Conservation (phyloP, 1,284 basidiomycete species). For the Cutaneotrichosporon sp. region DNA sequence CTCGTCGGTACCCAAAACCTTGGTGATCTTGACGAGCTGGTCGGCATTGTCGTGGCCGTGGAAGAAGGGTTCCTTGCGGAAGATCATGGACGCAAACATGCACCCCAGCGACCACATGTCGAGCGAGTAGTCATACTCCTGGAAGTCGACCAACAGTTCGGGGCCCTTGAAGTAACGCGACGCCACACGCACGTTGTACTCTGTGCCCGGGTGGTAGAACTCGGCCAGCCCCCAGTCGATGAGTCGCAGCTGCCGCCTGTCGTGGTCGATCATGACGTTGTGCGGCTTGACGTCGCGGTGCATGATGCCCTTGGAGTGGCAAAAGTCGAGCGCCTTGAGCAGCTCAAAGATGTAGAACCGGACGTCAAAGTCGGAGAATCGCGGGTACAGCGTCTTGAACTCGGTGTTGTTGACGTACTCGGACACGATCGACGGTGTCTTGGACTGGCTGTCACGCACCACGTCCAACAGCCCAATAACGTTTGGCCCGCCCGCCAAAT, state of each 20-base stretch:
- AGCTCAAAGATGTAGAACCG: conserved; percentile 96
- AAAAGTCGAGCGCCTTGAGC: conserved; percentile 95
- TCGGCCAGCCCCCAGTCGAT: conserved; percentile 99
- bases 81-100: conserved; percentile 99
- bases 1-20: conserved; percentile 94
- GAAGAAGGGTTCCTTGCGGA: conserved; percentile 99
- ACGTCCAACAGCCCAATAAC: conserved; percentile 82
- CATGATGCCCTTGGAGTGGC: conserved; percentile 98
- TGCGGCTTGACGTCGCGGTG: conserved; percentile 98
- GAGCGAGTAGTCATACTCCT: conserved; percentile 92
- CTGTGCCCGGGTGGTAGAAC: conserved; percentile 96
- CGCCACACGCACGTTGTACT: conserved; percentile 97
- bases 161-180: conserved; percentile 98
- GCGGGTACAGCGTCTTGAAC: conserved; percentile 94
- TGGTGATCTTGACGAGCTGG: conserved; percentile 96
- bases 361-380: conserved; percentile 91
- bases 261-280: conserved; percentile 99
- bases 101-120: conserved; percentile 99
- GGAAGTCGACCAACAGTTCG: conserved; percentile 94
- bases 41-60: conserved; percentile 99
- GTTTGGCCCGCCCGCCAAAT: conserved; percentile 91
- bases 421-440: conserved; percentile 96
- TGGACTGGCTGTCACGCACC: conserved; percentile 81
- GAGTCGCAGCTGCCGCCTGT: conserved; percentile 87
- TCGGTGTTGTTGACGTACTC: conserved; percentile 98